Percentiles rank a stretch among this genome's conserved stretches.
Evolutionary conservation across 2,329 filamentous ascomycete genomes (phyloP).

Genomic region (Didymella sp.): DNA sequence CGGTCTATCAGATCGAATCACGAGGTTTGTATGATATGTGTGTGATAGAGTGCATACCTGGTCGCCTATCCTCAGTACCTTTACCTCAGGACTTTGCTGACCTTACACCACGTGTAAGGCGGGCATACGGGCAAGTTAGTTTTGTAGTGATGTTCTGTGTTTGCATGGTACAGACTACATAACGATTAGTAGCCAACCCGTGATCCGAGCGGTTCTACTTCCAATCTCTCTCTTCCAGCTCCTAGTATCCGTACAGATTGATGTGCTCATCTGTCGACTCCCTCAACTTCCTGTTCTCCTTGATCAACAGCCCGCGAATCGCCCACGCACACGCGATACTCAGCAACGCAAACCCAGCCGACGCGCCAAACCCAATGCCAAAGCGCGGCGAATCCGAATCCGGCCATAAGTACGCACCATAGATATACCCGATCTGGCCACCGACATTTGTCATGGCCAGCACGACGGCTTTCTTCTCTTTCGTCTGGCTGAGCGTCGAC

Average conservation of each 20-base stretch:
- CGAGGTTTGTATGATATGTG: no score
- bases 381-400: constrained; percentile 34
- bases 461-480: constrained; percentile 43
- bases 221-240: neutral
- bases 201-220: neutral
- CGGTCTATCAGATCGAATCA: no score
- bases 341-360: constrained; percentile 36
- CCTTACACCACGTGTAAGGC: no score
- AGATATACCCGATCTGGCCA: constrained; percentile 42
- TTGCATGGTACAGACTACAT: no score
- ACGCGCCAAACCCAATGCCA: constrained; percentile 40
- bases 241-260: constrained; percentile 41
- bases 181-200: no score
- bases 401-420: constrained; percentile 40
- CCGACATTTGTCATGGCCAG: constrained; percentile 41
- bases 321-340: constrained; percentile 42
- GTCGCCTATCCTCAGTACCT: no score
- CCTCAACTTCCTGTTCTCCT: constrained; percentile 36
- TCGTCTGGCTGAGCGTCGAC: constrained; percentile 38
- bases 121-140: no score
- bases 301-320: constrained; percentile 36
- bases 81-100: no score
- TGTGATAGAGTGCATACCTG: no score
- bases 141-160: no score
- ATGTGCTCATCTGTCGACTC: constrained; percentile 36